Percentiles rank a stretch among this genome's conserved stretches.
Evolutionary conservation across 2,329 filamentous ascomycete genomes (phyloP).

Genomic region (Aspergillus ochraceoroseus): DNA sequence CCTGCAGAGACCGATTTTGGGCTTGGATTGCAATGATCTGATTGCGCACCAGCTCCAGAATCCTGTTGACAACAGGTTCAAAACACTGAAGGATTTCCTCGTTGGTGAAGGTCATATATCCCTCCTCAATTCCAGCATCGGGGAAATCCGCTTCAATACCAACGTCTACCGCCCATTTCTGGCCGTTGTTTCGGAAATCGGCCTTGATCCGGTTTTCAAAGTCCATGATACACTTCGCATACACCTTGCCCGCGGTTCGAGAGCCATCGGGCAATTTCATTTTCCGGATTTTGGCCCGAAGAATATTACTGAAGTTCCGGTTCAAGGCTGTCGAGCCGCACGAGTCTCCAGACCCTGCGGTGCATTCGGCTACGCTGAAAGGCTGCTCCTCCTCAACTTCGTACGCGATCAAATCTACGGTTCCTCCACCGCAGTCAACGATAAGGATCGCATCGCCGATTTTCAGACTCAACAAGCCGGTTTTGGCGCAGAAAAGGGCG

Average conservation of each 20-base stretch:
- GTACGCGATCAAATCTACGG: conserved; percentile 97
- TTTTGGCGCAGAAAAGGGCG: conserved; percentile 96
- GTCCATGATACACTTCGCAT: conserved; percentile 99
- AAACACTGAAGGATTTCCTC: conserved; percentile 99
- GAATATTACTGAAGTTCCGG: conserved; percentile 95
- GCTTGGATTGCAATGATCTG: conserved; percentile 99
- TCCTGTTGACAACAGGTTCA: conserved; percentile 95
- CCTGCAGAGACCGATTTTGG: conserved; percentile 85
- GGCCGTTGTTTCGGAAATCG: conserved; percentile 97
- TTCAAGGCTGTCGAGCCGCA: conserved; percentile 98
- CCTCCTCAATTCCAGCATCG: conserved; percentile 95
- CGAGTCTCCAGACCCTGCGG: conserved; percentile 92
- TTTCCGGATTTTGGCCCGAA: conserved; percentile 95
- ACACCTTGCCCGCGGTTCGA: conserved; percentile 95
- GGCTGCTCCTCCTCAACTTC: conserved; percentile 97
- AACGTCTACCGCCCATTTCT: conserved; percentile 98
- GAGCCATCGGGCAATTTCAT: conserved; percentile 98
- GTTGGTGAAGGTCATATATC: conserved; percentile 99
- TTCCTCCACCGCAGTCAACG: conserved; percentile 96
- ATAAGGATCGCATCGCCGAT: conserved; percentile 98
- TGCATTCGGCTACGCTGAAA: conserved; percentile 95
- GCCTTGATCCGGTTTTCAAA: conserved; percentile 99
- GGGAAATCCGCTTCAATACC: conserved; percentile 98
- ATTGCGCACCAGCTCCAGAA: conserved; percentile 90
- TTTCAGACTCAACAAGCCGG: conserved; percentile 90